Evolutionary conservation across 352 stramenopile genomes (phyloP), one percentile per base, ranked within the genome.

Genomic region (Pythium grandisporangium): DNA sequence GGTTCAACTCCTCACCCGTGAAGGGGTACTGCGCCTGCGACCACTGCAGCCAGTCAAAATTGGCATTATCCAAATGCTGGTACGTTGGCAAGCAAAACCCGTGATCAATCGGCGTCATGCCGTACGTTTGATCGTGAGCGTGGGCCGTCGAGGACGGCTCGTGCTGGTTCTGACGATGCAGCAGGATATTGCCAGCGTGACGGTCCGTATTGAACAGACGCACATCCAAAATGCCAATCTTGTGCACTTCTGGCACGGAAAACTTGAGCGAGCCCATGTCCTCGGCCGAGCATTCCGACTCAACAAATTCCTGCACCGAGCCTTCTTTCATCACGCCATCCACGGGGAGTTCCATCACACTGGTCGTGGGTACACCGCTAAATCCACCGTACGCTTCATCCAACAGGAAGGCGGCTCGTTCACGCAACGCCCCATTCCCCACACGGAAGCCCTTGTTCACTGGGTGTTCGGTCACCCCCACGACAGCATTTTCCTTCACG

Each of bases 171-270:
- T 63, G 63, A 32, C 62, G 38, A 35, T 58, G 64, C 12, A 93
- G 61, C 55, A 93, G 59, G 36, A 93, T 90, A 56, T 95, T 95
- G 38, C 79, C 81, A 11, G 77, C 82, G 36, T 95, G 82, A 27
- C 82, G 82, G 53, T 95, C 82, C 29, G 77, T 88, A 59, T 95
- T 95, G 57, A 95, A 93, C 26, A 95, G 70, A 38, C 82, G 77
- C 30, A 93, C 58, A 58, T 95, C 80, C 20, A 95, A 45, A 22
- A 95, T 92, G 16, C 75, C 82, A 49, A 95, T 81, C 70, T 92
- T 93, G 61, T 95, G 82, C 37, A 95, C 79, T 51, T 95, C 79
- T 4, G 69, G 65, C 22, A 90, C 77, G 14, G 67, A 64, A 42
- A 88, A 93, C 61, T 91, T 88, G 33, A 91, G 68, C 49, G 81